These are phyloP conservation scores for Oidium heveae DNA, from an alignment of 2,329 filamentous ascomycete genomes.

Conservation along the genomic window DNA sequence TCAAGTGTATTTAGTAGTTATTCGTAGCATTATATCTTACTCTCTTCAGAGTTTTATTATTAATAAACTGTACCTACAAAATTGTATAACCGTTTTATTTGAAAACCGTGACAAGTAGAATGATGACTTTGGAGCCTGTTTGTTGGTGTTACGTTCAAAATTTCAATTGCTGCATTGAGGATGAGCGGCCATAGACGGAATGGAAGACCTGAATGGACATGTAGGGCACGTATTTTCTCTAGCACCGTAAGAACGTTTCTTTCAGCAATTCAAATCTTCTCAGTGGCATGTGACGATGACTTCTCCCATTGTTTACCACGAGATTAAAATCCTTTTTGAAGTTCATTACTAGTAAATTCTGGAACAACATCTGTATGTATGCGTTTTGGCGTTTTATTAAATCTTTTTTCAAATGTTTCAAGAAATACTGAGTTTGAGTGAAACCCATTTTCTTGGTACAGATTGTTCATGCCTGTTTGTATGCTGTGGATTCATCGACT, in stretches of 20 bases:
- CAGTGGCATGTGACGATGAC: too few relatives aligned
- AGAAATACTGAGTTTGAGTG: not conserved
- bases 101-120: too few relatives aligned
- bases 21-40: too few relatives aligned
- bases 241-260: not conserved
- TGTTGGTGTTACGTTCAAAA: not conserved
- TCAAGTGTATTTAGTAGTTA: too few relatives aligned
- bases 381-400: not conserved
- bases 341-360: not conserved
- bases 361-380: not conserved
- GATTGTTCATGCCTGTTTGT: not conserved
- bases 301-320: not conserved
- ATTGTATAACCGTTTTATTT: too few relatives aligned
- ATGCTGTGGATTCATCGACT: not conserved
- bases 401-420: not conserved
- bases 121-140: not conserved
- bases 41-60: too few relatives aligned
- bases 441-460: not conserved
- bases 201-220: not conserved
- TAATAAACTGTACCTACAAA: too few relatives aligned
- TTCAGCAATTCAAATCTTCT: not conserved
- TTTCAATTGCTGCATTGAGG: not conserved
- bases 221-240: not conserved
- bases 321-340: not conserved
- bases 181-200: too few relatives aligned